Evolutionary conservation across 148 eudicot genomes (phyloP).

Genomic region (Heliosperma pusillum): DNA sequence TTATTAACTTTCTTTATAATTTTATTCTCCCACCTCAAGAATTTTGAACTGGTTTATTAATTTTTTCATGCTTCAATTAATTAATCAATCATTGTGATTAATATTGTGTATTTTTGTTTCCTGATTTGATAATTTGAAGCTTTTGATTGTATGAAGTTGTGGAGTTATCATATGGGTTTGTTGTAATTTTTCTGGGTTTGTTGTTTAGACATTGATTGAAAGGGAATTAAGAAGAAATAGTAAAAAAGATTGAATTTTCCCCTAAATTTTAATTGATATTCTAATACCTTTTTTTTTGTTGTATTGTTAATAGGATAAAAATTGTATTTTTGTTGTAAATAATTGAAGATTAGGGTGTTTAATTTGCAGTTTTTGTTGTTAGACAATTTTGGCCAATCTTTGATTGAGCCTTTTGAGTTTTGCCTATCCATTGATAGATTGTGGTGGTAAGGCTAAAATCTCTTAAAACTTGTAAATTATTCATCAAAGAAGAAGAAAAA

Average conservation of each 20-base stretch:
- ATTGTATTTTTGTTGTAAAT: constrained; percentile 6
- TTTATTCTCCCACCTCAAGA: constrained; percentile 8
- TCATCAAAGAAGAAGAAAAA: neutral
- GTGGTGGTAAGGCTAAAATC: constrained; percentile 18
- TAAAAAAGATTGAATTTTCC: constrained; percentile 14
- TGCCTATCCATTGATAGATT: constrained; percentile 16
- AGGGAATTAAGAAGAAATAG: no score
- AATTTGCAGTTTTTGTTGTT: constrained; percentile 2
- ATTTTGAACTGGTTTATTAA: neutral
- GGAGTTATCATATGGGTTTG: constrained; percentile 15
- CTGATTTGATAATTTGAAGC: neutral
- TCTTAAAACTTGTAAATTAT: constrained; percentile 9
- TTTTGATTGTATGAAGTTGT: constrained; percentile 16
- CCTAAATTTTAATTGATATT: neutral
- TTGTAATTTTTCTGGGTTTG: neutral
- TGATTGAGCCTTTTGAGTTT: constrained; percentile 16
- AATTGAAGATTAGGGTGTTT: constrained; percentile 8
- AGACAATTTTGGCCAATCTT: constrained; percentile 15
- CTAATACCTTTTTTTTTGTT: neutral
- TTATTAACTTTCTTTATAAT: neutral
- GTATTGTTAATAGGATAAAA: neutral
- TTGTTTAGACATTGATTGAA: no score
- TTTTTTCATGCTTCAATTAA: neutral
- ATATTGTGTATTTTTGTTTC: neutral
- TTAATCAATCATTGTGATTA: neutral